Base-by-base conservation (phyloP, 176 grass and related monocot genomes). In the Avena insularis region DNA sequence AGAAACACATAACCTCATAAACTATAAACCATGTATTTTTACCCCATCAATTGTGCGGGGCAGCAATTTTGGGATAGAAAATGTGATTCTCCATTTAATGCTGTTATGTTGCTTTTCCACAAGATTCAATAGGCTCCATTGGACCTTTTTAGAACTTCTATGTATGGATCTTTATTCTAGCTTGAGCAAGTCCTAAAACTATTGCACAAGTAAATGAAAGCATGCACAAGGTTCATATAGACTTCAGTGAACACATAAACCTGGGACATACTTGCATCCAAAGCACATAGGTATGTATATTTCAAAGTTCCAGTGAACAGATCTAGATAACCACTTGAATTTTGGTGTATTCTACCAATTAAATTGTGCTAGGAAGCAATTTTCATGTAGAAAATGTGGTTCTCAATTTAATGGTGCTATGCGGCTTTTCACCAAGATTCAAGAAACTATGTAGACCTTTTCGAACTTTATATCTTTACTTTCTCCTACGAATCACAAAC, bases 271-370 rank as follows among this genome's bases (percentile, higher is more conserved):
- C 66, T 38, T 69, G 2, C 31, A 69, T 69, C 66, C 8, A 35
- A 38, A 38, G 33, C 38, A 31, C 6, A 35, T 68, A 36, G 7
- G 33, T 40, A 57, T 6, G 6, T n/a, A 43, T 17, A 70, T 70
- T 70, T 43, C 35, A 43, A 70, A 71, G 38, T 46, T 70, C 66
- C 19, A 9, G 8, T 16, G 4, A 69, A 69, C 8, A 71, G 17
- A 71, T 46, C 68, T 8, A 71, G 38, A 46, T 43, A 71, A 71
- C 69, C 69, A 43, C 35, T 71, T 71, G 69, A 71, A 71, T n/a
- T 5, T 71, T 45, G 69, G 69, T 46, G 23, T 23, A 23, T 23
- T 23, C 23, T 23, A 23, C 23, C 23, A 23, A 23, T 23, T 19
- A 38, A 38, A 54, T 48, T 48, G 8, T 55, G 63, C 12, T 15